Base-by-base conservation (phyloP, 805 yeast genomes). In the Isabelozyma heimii region DNA sequence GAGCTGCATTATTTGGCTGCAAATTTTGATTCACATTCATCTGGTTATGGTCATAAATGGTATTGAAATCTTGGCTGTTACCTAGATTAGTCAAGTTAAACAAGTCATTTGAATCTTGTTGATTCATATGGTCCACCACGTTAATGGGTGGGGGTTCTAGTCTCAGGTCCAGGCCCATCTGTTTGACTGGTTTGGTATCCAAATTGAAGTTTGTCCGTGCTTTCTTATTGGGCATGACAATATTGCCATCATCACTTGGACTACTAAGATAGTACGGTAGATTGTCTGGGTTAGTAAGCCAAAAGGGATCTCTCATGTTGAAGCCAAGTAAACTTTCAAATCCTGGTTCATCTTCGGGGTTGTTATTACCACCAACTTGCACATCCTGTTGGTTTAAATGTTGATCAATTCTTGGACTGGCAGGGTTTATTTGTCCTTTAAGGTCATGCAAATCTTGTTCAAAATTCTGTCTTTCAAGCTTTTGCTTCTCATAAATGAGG, bases 261-360 rank as follows among this genome's bases (percentile, higher is more conserved):
- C 66, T 61, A 30, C 60, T 56, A 16, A 62, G 57, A 51, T 65
- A 63, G 61, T 63, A 64, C 8, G 77, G 77, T 47, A 76, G 61
- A 52, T 75, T 76, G 42, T 68, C 76, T 2, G 82, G 81, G 53
- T 76, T 76, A 14, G 77, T 76, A 42, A 78, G 66, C 73, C 79
- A 77, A 52, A 79, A 79, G 6, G 83, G 83, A 58, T 79, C 84
- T 43, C 65, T 67, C 37, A 76, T 56, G 43, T 66, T 61, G 53
- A 75, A 69, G 8, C 81, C 78, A 24, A 70, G 56, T 45, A 72
- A 60, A 17, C 70, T 70, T 42, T 75, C 72, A 17, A 70, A 57
- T 26, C 51, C 51, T 27, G 47, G 49, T 37, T 47, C 49, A 26
- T 48, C 41, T 26, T 27, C 39, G 55, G 54, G 14, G 50, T 40